Percentiles rank a stretch among this genome's conserved stretches.
Conservation (phyloP, 106 monocot genomes). For the Dendrobium chrysotoxum region DNA sequence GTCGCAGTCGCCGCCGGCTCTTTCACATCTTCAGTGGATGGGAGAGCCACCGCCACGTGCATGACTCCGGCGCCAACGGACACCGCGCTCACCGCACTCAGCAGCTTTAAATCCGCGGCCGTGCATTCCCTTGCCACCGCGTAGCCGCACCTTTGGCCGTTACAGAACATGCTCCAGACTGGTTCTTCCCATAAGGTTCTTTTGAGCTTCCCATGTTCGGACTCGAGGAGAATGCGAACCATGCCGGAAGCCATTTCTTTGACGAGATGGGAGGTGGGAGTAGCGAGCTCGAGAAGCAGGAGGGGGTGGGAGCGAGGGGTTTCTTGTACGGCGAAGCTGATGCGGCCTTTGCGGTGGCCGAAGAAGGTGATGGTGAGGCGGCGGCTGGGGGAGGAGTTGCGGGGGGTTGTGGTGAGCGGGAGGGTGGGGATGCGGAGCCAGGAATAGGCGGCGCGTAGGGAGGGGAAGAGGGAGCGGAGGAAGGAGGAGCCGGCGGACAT, state of each 20-base stretch:
- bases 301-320: constrained; percentile 22
- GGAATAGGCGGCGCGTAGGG: constrained; percentile 13
- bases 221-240: constrained; percentile 54
- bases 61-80: constrained; percentile 60
- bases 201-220: constrained; percentile 23
- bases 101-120: constrained; percentile 20
- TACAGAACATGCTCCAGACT: constrained; percentile 54
- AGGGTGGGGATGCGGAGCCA: not conserved
- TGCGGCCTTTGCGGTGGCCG: constrained; percentile 37
- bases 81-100: constrained; percentile 25
- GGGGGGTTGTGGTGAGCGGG: not conserved
- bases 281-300: constrained; percentile 44
- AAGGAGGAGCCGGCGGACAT: constrained; percentile 5
- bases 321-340: constrained; percentile 45
- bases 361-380: constrained; percentile 49
- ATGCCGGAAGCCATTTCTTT: constrained; percentile 61
- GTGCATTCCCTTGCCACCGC: constrained; percentile 32
- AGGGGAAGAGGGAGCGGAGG: constrained; percentile 28
- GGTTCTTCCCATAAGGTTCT: constrained; percentile 42
- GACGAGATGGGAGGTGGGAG: constrained; percentile 29
- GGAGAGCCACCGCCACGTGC: not conserved
- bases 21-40: not conserved
- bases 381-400: not conserved
- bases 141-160: constrained; percentile 38
- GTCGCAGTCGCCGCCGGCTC: no score